phyloP scores from a whole-genome alignment of 768 basidiomycete species.

The Mycena indigotica region DNA sequence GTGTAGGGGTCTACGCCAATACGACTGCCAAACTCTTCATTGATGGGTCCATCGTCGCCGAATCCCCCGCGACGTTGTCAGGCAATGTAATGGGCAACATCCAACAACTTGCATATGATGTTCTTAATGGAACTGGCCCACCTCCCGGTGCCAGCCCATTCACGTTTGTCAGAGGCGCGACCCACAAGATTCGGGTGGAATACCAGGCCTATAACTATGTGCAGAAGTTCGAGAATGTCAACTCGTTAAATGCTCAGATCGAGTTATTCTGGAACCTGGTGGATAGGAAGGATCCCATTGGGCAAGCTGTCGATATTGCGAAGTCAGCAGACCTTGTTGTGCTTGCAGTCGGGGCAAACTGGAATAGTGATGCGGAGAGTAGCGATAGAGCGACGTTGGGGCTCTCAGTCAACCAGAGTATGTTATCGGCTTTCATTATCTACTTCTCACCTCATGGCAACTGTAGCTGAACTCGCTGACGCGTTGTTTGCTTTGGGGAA shows the following conservation, averaged over 20 bases:
- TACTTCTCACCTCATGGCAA: not conserved
- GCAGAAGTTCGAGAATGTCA: constrained; percentile 26
- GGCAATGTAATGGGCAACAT: constrained; percentile 28
- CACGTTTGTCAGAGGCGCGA: constrained; percentile 22
- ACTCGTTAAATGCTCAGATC: constrained; percentile 26
- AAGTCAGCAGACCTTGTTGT: constrained; percentile 26
- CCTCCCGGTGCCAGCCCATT: constrained; percentile 26
- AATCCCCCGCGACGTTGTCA: constrained; percentile 9
- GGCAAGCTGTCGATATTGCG: constrained; percentile 27
- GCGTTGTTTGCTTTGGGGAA: constrained; percentile 27
- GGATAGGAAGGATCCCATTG: constrained; percentile 20
- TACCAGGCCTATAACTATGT: constrained; percentile 25
- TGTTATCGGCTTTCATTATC: not conserved
- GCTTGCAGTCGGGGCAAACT: constrained; percentile 29
- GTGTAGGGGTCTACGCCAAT: constrained; percentile 27
- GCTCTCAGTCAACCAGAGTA: constrained; percentile 28
- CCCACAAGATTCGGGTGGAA: constrained; percentile 25
- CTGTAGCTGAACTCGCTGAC: constrained; percentile 26
- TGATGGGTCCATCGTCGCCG: constrained; percentile 21
- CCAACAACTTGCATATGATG: constrained; percentile 12
- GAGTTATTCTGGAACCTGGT: constrained; percentile 30
- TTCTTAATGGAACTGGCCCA: constrained; percentile 2
- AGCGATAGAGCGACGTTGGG: constrained; percentile 28
- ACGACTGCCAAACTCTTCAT: constrained; percentile 26
- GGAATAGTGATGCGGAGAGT: constrained; percentile 31